Conservation (phyloP, 78 protist genomes). For the Corallochytrium limacisporum region DNA sequence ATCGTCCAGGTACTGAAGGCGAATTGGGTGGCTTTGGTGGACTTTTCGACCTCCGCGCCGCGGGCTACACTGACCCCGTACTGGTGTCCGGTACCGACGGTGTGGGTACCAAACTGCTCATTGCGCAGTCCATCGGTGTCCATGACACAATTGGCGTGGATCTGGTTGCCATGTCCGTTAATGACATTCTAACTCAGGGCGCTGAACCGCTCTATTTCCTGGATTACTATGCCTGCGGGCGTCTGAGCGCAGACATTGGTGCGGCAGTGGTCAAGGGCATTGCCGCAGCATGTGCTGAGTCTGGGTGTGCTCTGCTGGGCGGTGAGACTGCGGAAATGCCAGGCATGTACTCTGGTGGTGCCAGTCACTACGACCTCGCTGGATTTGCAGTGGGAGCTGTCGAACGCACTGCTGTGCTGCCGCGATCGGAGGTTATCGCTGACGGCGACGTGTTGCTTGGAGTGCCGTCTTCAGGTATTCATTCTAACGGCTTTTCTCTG, state of each 20-base stretch:
- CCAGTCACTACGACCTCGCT: slow-evolving; percentile 70
- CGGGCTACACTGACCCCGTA: slow-evolving; percentile 58
- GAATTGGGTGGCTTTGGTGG: slow-evolving; percentile 79
- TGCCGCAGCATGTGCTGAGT: slow-evolving; percentile 45
- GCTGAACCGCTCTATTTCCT: slow-evolving; percentile 82
- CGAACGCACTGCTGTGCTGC: slow-evolving; percentile 42
- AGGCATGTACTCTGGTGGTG: slow-evolving; percentile 50
- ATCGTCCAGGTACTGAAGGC: slow-evolving; percentile 47
- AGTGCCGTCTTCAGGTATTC: slow-evolving; percentile 58
- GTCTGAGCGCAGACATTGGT: slow-evolving; percentile 42
- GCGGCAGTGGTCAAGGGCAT: slow-evolving; percentile 54
- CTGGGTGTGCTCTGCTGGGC: slow-evolving; percentile 65
- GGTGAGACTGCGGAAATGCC: slow-evolving; percentile 89
- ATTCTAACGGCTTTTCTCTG: slow-evolving; percentile 66
- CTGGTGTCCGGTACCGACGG: slow-evolving; percentile 77
- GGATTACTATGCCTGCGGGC: slow-evolving; percentile 76
- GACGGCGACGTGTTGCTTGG: slow-evolving; percentile 52
- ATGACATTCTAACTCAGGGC: slow-evolving; percentile 68
- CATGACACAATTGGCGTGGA: slow-evolving; percentile 41
- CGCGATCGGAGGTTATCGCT: slow-evolving; percentile 7
- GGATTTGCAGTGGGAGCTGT: slow-evolving; percentile 78
- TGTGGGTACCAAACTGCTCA: slow-evolving; percentile 73
- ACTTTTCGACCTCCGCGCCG: slow-evolving; percentile 54
- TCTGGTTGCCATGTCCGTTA: slow-evolving; percentile 79
- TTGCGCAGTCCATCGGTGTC: slow-evolving; percentile 39